Evolutionary conservation across 208 protist species (phyloP).

Genomic region (Crithidia sp.): DNA sequence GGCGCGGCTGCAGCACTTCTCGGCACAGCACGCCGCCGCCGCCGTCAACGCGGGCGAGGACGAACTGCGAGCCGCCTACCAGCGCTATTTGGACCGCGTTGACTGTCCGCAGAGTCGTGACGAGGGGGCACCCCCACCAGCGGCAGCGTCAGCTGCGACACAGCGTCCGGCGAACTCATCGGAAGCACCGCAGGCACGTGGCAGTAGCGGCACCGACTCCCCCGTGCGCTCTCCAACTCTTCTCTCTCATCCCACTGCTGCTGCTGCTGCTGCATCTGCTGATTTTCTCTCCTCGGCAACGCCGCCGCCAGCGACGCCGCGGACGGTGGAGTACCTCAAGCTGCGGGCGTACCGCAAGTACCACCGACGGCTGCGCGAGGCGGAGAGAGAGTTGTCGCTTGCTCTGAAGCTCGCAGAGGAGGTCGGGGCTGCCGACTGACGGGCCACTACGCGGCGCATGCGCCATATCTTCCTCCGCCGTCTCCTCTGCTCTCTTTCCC

Average conservation of each 20-base stretch:
- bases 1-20: slow-evolving; percentile 1
- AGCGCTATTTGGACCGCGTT: slow-evolving; percentile 10
- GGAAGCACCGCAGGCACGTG: neutral
- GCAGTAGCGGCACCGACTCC: neutral
- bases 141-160: neutral
- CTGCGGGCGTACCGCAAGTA: slow-evolving; percentile 35
- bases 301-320: neutral
- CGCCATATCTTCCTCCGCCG: neutral
- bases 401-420: slow-evolving; percentile 25
- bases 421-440: slow-evolving; percentile 5
- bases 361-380: slow-evolving; percentile 27
- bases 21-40: slow-evolving; percentile 2
- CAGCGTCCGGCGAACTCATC: neutral
- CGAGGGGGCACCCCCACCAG: neutral
- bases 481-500: neutral
- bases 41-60: neutral
- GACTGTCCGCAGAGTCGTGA: neutral
- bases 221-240: neutral
- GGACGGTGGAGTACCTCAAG: slow-evolving; percentile 28
- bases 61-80: slow-evolving; percentile 3
- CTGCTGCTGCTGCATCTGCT: neutral
- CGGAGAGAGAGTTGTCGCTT: slow-evolving; percentile 28
- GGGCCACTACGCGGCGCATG: neutral
- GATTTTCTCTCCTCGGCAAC: neutral
- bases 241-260: neutral